phyloP scores from a whole-genome alignment of 305 asterid species.

The Solanum hybrid region DNA sequence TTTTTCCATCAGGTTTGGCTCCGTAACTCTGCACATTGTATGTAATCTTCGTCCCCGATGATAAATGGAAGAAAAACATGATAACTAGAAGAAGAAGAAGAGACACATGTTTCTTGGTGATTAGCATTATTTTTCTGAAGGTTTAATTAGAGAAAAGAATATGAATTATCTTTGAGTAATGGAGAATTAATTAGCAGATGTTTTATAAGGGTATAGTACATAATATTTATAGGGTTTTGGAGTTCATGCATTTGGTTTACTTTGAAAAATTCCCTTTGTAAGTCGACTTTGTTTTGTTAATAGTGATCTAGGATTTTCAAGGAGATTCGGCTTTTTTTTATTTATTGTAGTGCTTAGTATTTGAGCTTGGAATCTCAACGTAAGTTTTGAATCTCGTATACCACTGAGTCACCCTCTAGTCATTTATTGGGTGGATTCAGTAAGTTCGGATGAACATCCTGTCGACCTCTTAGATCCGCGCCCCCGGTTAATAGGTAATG shows the following conservation, averaged over 20 bases:
- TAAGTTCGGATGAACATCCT: neutral
- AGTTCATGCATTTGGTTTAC: neutral
- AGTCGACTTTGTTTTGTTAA: neutral
- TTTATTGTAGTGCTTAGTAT: neutral
- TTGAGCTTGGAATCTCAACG: neutral
- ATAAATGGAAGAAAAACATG: neutral
- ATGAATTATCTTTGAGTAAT: neutral
- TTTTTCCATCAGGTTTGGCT: slow-evolving; percentile 19
- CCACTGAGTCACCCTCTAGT: neutral
- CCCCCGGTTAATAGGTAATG: neutral
- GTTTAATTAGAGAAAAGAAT: neutral
- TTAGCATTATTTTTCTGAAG: neutral
- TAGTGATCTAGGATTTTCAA: neutral
- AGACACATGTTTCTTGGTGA: neutral
- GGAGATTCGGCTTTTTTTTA: too few species aligned
- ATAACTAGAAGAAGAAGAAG: neutral
- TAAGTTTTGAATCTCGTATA: neutral
- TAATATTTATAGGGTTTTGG: neutral
- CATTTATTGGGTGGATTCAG: neutral
- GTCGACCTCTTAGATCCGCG: neutral
- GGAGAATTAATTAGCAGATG: neutral
- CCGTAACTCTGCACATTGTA: slow-evolving; percentile 17
- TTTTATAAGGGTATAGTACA: neutral
- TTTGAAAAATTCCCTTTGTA: neutral
- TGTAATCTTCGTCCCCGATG: slow-evolving; percentile 4